Evolutionary conservation across 2,329 filamentous ascomycete genomes (phyloP), one percentile per base, ranked within the genome.

Genomic region (Scolecobasidium constrictum): DNA sequence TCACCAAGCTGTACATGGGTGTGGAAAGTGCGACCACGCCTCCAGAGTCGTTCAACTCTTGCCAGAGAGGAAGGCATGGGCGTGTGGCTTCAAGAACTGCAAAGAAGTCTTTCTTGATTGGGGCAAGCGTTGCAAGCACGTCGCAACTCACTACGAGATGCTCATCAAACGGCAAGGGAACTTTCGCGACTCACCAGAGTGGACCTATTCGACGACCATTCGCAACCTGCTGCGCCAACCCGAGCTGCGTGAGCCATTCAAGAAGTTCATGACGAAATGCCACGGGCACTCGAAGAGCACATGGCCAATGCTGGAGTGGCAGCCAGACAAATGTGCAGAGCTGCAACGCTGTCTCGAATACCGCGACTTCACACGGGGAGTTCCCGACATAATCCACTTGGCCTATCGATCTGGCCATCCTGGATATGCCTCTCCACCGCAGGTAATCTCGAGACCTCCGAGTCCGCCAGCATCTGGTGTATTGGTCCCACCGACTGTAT

Each of bases 81-180:
- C 43, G 4, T 45, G 43, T 45, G 43, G 43, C 4, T 45, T 45
- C 18, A 35, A 45, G 12, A 20, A 17, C 18, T 45, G 43, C 31
- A 45, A 45, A 28, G 38, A 16, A 6, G 38, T 45, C 4, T 45
- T 45, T 18, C n/a, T 26, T 11, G 22, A 40, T 31, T 45, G 43
- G 43, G 35, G 28, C 13, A 35, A 36, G 28, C 22, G 43, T 19
- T 45, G 43, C 43, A 40, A 45, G 20, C 43, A 45, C 31, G 26
- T 45, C 16, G 38, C 43, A 9, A 28, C 6, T n/a, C 43, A 45
- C n/a, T 45, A 34, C 20, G 38, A 45, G 19, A 21, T 28, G 5
- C 16, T 41, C 11, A 26, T 23, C 13, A 19, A 31, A 17, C 26
- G 28, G 4, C n/a, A 18, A 7, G 43, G 38, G 5, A 20, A 11